Base-by-base conservation (phyloP, 352 stramenopile genomes). In the Pythium guiyangense region DNA sequence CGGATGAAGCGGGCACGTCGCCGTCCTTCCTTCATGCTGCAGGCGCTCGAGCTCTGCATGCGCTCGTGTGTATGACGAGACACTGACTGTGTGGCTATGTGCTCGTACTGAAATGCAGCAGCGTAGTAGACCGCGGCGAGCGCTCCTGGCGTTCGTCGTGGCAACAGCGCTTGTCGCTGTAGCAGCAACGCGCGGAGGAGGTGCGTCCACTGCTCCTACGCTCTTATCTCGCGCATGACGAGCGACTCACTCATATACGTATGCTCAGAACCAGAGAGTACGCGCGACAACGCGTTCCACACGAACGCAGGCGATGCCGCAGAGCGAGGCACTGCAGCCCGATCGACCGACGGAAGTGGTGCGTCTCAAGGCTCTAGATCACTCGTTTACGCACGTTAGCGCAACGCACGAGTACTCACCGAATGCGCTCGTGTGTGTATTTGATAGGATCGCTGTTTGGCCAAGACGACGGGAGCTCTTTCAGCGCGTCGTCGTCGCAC, bases 341-440 rank as follows among this genome's bases (percentile, higher is more conserved):
- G 37, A 49, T 50, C 27, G 26, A 49, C 34, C 45, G 54, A 54
- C 25, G 47, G 47, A 54, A 61, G 55, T 49, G 55, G 55, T 61
- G 55, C 37, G 54, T 27, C 17, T 50, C 8, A 29, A 6, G 8
- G n/a, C n/a, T n/a, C n/a, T n/a, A n/a, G n/a, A n/a, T n/a, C n/a
- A n/a, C n/a, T n/a, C n/a, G n/a, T n/a, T n/a, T n/a, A n/a, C n/a
- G n/a, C n/a, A n/a, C n/a, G n/a, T n/a, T n/a, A n/a, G n/a, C n/a
- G n/a, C n/a, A n/a, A n/a, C n/a, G n/a, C n/a, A n/a, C n/a, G n/a
- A n/a, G n/a, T n/a, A n/a, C n/a, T n/a, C n/a, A n/a, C n/a, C n/a
- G n/a, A n/a, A 17, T 31, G 34, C 11, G 44, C 6, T 6, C 27
- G 8, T 53, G 34, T 29, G 18, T 42, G 18, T 22, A 22, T n/a